These are phyloP conservation scores for Pulveroboletus ravenelii DNA, from an alignment of 768 basidiomycete species.

Conservation along the genomic window DNA sequence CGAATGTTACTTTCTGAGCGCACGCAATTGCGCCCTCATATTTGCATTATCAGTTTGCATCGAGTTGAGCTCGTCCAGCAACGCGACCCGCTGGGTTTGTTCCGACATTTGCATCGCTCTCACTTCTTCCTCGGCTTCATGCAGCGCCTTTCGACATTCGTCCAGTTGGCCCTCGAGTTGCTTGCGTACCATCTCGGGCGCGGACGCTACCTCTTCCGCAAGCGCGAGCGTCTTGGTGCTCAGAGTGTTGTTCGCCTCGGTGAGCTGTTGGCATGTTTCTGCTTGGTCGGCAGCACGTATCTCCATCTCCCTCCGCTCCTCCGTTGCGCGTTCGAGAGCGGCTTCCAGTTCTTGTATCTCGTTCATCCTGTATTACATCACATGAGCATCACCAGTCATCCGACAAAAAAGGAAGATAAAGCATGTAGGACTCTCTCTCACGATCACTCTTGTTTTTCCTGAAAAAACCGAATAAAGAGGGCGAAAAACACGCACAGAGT, in stretches of 20 bases:
- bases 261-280: conserved; percentile 66
- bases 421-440: neutral
- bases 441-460: neutral
- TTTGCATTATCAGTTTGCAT: conserved; percentile 75
- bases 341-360: conserved; percentile 60
- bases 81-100: conserved; percentile 73
- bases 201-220: conserved; percentile 34
- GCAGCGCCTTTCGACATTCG: conserved; percentile 57
- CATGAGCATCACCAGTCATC: neutral
- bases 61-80: conserved; percentile 85
- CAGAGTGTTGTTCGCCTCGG: conserved; percentile 73
- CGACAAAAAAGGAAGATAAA: neutral
- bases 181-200: conserved; percentile 45
- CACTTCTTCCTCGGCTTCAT: conserved; percentile 63
- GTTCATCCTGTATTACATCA: conserved; percentile 46
- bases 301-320: conserved; percentile 70
- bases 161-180: conserved; percentile 62
- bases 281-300: conserved; percentile 64
- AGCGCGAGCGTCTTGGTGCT: conserved; percentile 62
- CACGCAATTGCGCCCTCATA: conserved; percentile 67
- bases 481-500: conserved; percentile 45
- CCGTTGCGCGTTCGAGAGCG: conserved; percentile 51
- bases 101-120: conserved; percentile 64
- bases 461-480: neutral
- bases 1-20: conserved; percentile 37